These are phyloP conservation scores for Talaromyces sp. DNA, from an alignment of 2,329 filamentous ascomycete species.

Conservation along the genomic window DNA sequence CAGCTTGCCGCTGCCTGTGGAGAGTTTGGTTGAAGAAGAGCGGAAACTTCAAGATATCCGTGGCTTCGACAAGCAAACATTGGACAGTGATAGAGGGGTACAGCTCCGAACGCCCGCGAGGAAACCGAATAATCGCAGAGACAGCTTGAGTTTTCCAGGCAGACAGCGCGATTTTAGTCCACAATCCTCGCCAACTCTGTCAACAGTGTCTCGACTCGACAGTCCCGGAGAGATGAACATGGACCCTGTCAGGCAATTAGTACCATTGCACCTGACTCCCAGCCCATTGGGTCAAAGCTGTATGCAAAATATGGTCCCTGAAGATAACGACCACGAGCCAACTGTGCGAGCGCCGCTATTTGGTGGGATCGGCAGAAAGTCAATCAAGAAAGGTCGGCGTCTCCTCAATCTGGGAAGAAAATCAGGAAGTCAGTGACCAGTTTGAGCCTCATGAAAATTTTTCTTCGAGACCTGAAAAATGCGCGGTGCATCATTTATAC, in stretches of 20 bases:
- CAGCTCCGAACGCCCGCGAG: not conserved
- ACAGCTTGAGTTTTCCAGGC: constrained; percentile 1
- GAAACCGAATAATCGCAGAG: not conserved
- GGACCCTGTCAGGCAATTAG: constrained; percentile 10
- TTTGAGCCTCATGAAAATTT: not conserved
- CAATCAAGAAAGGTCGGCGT: constrained; percentile 12
- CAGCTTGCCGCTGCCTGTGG: constrained; percentile 64
- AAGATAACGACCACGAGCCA: constrained; percentile 2
- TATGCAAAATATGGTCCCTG: constrained; percentile 21
- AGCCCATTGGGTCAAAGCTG: constrained; percentile 36
- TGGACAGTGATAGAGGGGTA: not conserved
- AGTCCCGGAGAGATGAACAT: not conserved
- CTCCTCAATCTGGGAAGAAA: constrained; percentile 11
- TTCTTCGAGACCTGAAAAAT: not conserved
- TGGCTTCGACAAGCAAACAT: not conserved
- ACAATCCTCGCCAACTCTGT: not conserved
- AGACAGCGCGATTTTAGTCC: not conserved
- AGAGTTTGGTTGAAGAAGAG: constrained; percentile 74
- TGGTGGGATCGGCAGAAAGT: not conserved
- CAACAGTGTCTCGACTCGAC: constrained; percentile 3
- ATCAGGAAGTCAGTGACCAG: not conserved
- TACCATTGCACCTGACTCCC: constrained; percentile 18
- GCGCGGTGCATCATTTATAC: not conserved
- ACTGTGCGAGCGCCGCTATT: constrained; percentile 3
- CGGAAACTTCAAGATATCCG: constrained; percentile 54